Base-by-base conservation (phyloP, 805 yeast genomes). In the Lachancea cidri region DNA sequence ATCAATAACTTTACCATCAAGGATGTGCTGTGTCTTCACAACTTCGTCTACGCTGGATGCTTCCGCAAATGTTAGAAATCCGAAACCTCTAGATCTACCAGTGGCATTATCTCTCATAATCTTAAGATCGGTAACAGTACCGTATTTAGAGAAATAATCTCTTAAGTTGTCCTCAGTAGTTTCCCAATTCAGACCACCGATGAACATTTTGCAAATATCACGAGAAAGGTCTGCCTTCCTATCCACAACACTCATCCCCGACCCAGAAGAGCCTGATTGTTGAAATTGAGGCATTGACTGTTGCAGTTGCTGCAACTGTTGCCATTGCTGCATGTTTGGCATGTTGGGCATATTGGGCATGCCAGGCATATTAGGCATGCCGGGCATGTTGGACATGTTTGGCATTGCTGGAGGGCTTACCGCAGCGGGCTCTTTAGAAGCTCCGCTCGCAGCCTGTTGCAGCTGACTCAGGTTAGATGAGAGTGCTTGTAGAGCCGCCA, bases 141-240 rank as follows among this genome's bases (percentile, higher is more conserved):
- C 98, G 60, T 77, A 91, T 62, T 89, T 82, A 36, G 82, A 70
- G 61, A 91, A 91, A 62, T 91, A 91, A 41, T 79, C 81, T 51
- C 74, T 79, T 65, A 91, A 68, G 25, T 83, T 78, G 48, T 88
- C 95, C 58, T 91, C 98, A 11, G 89, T 81, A 13, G 98, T 91
- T 59, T 91, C 97, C 98, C 98, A 91, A 58, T 91, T 93, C 54
- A 91, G 77, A 38, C 98, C 98, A 48, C 98, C 98, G 63, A 87
- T 78, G 57, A 88, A 88, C 95, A 88, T 85, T 60, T 88, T 88
- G 41, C 95, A 94, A 49, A 81, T 81, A 54, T 86, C 96, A 49
- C 80, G 76, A 48, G 76, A 65, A 48, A 77, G 60, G 62, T 79
- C 76, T 13, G 76, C 77, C 45, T 65, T 72, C 53, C 44, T 50